phyloP scores from a whole-genome alignment of 192 early-diverging fungal genomes.

The Geranomyces variabilis region DNA sequence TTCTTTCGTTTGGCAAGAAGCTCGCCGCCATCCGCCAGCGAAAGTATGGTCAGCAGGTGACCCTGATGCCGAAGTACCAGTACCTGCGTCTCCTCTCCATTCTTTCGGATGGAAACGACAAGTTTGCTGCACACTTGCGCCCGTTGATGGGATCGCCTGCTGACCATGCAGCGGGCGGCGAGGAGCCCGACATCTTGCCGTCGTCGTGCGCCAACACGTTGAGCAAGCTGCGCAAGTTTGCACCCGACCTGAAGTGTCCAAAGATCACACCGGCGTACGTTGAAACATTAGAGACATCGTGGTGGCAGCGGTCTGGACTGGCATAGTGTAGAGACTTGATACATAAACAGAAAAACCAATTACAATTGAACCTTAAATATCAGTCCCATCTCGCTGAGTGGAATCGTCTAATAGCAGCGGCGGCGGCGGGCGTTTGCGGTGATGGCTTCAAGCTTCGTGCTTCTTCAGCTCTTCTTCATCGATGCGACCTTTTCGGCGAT shows the following conservation, averaged over 20 bases:
- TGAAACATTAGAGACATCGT: background rate
- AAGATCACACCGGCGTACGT: background rate
- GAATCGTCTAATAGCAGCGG: too few relatives aligned
- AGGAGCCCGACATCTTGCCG: slow-evolving; percentile 1
- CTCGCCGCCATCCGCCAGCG: slow-evolving; percentile 3
- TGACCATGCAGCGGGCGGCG: slow-evolving; percentile 2
- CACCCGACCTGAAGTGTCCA: background rate
- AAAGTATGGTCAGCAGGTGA: background rate
- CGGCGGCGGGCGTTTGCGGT: too few relatives aligned
- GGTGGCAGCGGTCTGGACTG: background rate
- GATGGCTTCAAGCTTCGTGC: too few relatives aligned
- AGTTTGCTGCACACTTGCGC: background rate
- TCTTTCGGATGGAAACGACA: background rate
- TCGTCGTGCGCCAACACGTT: slow-evolving; percentile 10
- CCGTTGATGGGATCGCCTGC: slow-evolving; percentile 1
- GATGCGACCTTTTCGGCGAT: too few relatives aligned
- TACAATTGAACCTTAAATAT: too few relatives aligned
- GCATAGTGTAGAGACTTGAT: too few relatives aligned
- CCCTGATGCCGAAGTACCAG: slow-evolving; percentile 2
- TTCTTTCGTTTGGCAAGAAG: slow-evolving; percentile 5
- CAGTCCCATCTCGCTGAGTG: too few relatives aligned
- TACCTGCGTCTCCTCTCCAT: background rate
- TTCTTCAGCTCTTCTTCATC: too few relatives aligned
- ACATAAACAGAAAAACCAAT: too few relatives aligned
- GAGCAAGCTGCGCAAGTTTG: slow-evolving; percentile 6